A percentile compares a stretch with the other conserved stretches of the same genome.
Conservation (phyloP, 306 rosid species). For the Fagus crenata region DNA sequence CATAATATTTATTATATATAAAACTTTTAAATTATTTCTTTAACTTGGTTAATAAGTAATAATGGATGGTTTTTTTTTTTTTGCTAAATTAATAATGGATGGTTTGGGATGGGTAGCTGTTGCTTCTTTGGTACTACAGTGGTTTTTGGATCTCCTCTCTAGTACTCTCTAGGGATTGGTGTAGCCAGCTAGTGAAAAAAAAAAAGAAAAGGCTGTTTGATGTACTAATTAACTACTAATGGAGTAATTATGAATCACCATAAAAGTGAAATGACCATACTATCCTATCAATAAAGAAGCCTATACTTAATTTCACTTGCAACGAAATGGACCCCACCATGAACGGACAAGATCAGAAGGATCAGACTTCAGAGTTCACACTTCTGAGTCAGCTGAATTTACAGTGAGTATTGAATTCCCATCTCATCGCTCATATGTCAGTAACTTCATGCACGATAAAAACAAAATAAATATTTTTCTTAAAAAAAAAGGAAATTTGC, state of each 20-base stretch:
- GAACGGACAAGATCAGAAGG: conserved; percentile 34
- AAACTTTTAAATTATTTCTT: no score
- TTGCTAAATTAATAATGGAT: no score
- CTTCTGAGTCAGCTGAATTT: conserved; percentile 31
- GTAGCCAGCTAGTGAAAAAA: not conserved
- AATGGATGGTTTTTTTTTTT: no score
- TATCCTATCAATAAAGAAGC: conserved; percentile 27
- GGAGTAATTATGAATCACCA: conserved; percentile 28
- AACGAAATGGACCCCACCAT: conserved; percentile 57
- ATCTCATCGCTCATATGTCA: conserved; percentile 23
- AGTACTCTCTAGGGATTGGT: conserved; percentile 44
- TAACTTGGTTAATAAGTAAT: not conserved
- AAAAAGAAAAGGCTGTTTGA: conserved; percentile 31
- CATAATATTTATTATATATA: no score
- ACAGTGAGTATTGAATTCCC: conserved; percentile 33
- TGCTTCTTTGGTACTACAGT: not conserved
- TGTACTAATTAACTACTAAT: conserved; percentile 22
- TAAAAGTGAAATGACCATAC: conserved; percentile 25
- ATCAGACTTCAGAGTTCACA: conserved; percentile 35
- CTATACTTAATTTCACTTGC: conserved; percentile 12
- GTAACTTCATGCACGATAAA: conserved; percentile 27
- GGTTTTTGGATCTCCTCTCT: conserved; percentile 11
- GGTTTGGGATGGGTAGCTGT: conserved; percentile 13
- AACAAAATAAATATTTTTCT: not conserved
- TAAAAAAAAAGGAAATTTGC: conserved; percentile 5